These are phyloP conservation scores for Gomphus bonarii DNA, from an alignment of 1,284 basidiomycete genomes.

Conservation along the genomic window DNA sequence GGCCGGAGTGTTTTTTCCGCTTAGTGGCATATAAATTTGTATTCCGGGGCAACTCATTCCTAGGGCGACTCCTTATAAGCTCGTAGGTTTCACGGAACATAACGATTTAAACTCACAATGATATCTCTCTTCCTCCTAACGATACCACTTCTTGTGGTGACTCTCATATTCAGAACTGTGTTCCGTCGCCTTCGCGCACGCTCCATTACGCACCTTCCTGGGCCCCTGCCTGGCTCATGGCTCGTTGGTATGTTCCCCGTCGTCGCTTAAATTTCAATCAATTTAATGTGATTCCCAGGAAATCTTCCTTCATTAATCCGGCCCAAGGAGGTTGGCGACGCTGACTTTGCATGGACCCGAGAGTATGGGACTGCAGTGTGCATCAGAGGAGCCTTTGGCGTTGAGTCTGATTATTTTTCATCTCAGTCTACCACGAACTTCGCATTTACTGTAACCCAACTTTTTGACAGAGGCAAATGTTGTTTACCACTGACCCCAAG, in stretches of 20 bases:
- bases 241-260: neutral
- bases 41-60: too few relatives aligned
- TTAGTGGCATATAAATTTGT: too few relatives aligned
- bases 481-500: neutral
- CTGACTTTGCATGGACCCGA: conserved; percentile 2
- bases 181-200: neutral
- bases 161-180: neutral
- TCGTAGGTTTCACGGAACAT: too few relatives aligned
- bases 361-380: neutral
- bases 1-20: too few relatives aligned
- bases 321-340: neutral
- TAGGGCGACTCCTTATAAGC: too few relatives aligned
- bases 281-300: neutral
- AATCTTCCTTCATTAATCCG: neutral
- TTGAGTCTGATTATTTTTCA: neutral
- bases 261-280: neutral
- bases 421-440: neutral
- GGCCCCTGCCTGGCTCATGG: neutral
- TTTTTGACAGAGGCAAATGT: neutral
- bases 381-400: neutral
- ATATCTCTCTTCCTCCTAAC: neutral
- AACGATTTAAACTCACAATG: too few relatives aligned
- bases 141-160: neutral
- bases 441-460: neutral
- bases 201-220: neutral